Evolutionary conservation across 2,329 filamentous ascomycete species (phyloP), one percentile per base, ranked within the genome.

Genomic region (Monilinia aucupariae): DNA sequence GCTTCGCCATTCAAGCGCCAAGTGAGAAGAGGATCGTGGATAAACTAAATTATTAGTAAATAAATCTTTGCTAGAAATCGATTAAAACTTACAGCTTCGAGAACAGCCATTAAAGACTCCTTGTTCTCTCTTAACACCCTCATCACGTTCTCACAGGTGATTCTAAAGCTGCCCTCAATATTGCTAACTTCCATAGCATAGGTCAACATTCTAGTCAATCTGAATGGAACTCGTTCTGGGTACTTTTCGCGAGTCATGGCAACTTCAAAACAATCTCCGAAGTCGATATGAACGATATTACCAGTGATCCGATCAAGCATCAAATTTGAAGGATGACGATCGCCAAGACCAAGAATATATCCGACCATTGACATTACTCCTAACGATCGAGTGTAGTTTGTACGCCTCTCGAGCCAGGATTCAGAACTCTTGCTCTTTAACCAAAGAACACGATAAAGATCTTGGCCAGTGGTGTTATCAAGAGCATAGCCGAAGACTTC

Each of bases 281-380:
- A 99, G 80, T 99, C 94, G 71, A 99, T 97, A 75, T 99, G 94
- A 68, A 99, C 88, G 67, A 99, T 94, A 79, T 96, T 96, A 74
- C 94, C 94, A 0, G 93, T 97, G 65, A 96, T 86, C 47, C 92
- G 89, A 76, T 99, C 94, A 48, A 99, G 87, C 89, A 99, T 96
- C 72, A 99, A 79, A 76, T 99, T 99, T 65, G 92, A 97, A 45
- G 96, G 96, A 77, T 99, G 94, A 54, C 96, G 88, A 78, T 99
- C 94, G 61, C 94, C 94, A 17, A 99, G 81, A 65, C 94, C 96
- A 27, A 99, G 85, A 68, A 99, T 97, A 76, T 99, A 99, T 67
- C 94, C 94, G n/a, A 97, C 94, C 92, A 99, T 99, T n/a, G 92
- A 97, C 94, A 99, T 99, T 71, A 99, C 94, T 70, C 91, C 94